Evolutionary conservation across 1,284 basidiomycete genomes (phyloP), one percentile per base, ranked within the genome.

Genomic region (Ceratobasidium sp.): DNA sequence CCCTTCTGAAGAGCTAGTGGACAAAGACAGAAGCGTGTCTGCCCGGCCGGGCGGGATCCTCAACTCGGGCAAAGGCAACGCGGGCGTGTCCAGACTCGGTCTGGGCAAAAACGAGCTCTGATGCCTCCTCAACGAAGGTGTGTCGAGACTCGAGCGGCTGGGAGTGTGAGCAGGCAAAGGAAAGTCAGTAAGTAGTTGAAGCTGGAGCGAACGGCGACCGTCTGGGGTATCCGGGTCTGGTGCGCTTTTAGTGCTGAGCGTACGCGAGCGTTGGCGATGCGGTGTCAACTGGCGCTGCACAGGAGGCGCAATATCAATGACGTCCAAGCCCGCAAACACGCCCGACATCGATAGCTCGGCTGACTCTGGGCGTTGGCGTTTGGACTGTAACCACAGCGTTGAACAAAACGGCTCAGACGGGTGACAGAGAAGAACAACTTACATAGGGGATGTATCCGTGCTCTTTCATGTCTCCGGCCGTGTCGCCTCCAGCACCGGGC

Each of bases 181-280:
- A 10, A 52, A 26, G 9, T 39, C 48, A 5, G 65, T 46, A 21
- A 46, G 46, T 10, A 21, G 14, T 16, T 34, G 65, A 28, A 45
- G 14, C n/a, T 34, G 65, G 23, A 45, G 41, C 36, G 65, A 45
- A 30, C 18, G 36, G 23, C 6, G 26, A 30, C 8, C n/a, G n/a
- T 39, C n/a, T 10, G 41, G n/a, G 39, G 53, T 5, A 45, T 21
- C 9, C 12, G 52, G 34, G n/a, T 46, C 65, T 16, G 65, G 53
- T 8, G 43, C 52, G 53, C 65, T 69, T 58, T 48, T 69, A n/a
- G 65, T 69, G 23, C 65, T 69, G 1, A 69, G 26, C 65, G 65
- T 69, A 12, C 65, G 52, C 16, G 65, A 69, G 14, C 65, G 65
- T 52, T 69, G 65, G 53, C 52, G 52, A 1, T 41, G 36, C 58